Evolutionary conservation across 2,329 filamentous ascomycete genomes (phyloP), one percentile per base, ranked within the genome.

Genomic region (Immersiporthe knoxdaviesiana): DNA sequence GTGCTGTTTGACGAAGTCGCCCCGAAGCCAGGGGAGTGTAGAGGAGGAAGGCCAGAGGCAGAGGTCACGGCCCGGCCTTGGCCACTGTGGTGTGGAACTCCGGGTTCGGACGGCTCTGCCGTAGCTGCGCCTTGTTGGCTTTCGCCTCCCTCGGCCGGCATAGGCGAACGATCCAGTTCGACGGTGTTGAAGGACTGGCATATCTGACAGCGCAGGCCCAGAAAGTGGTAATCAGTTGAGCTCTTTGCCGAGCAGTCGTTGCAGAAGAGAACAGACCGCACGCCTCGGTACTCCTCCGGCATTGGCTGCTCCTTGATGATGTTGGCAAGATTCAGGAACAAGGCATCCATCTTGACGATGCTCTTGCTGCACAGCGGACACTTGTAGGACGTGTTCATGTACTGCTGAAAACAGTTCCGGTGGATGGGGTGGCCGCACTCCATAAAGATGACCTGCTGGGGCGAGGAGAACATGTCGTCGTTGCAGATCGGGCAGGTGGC

Each of bases 351-450:
- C 77, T 98, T 98, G 73, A 93, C 89, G n/a, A 97, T 91, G 72
- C 92, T 97, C 80, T 96, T 97, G 81, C 91, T 97, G 85, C 96
- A 99, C 63, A 97, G 94, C 0, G 95, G 96, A 76, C 96, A 99
- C 76, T 95, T 97, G 82, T 98, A 99, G 7, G 94, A 97, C 3
- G 89, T 90, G 75, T 91, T 90, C 84, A 97, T 94, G 77, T 97
- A 92, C 74, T 96, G 88, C 60, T 92, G 88, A 76, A 97, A 96
- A 80, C 96, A 99, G 69, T 88, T 88, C 75, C 92, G 90, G 80
- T 99, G 96, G 77, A 99, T 97, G 76, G 95, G 97, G 78, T 99
- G 96, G 2, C 96, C 96, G 78, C 78, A 80, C 37, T 72, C 68
- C 63, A 70, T 74, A 58, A 77, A 78, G 16, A 77, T 68, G 59